Evolutionary conservation across 306 rosid species (phyloP), one percentile per base, ranked within the genome.

Genomic region (Oxytropis ochrocephala): DNA sequence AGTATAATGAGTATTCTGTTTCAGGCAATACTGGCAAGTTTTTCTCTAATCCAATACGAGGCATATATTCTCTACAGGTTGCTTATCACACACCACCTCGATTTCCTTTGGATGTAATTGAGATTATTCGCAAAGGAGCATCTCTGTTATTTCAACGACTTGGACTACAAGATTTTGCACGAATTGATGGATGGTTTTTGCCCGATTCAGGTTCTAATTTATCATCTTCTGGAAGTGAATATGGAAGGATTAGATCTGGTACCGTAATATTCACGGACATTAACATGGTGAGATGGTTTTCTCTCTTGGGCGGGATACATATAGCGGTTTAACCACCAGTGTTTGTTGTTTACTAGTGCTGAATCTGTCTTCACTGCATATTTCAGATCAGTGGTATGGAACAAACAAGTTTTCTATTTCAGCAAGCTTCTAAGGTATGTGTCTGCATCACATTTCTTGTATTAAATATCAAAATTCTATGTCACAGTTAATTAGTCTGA

Each of bases 331-430:
- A 13, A 62, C 69, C 33, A 52, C 14, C 39, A 52, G 53, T 72
- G 5, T 65, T 73, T 48, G 38, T 61, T 65, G 60, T 21, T 71
- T 61, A 18, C 62, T 32, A 11, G 49, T 64, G 30, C 80, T 70
- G 39, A 61, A 47, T 21, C 19, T 52, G 3, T 50, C 62, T 52
- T 75, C 70, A 24, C 73, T 58, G 19, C 44, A 36, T 83, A 33
- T 71, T 69, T 74, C 90, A 93, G 98, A 88, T 93, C 76, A 93
- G 98, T 54, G 98, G 98, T 52, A 93, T 90, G 97, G 98, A 93
- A 63, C 98, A 93, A 78, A 93, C 98, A 69, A 93, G 98, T 78
- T 90, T 93, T 84, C 88, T 93, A 39, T 93, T 93, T 82, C 98
- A 93, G 85, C 98, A 93, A 80, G 94, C 98, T 53, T 90, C 98